Evolutionary conservation across 768 basidiomycete species (phyloP).

Genomic region (Hygrophorus russula): DNA sequence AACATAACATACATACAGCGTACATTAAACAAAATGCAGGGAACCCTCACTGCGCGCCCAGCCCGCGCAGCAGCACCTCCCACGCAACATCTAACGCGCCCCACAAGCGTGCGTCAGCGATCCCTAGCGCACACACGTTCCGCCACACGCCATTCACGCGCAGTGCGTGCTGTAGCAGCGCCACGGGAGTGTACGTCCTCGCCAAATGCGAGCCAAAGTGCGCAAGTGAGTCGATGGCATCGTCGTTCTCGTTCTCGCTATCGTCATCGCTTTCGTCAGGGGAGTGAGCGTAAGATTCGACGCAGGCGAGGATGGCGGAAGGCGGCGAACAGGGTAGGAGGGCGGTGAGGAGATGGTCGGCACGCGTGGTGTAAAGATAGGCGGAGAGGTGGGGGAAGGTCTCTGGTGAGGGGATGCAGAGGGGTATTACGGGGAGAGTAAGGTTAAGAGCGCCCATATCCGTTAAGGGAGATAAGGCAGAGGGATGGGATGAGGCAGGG

Average conservation of each 20-base stretch:
- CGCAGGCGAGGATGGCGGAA: slow-evolving; percentile 12
- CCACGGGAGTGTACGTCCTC: slow-evolving; percentile 29
- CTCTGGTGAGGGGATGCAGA: slow-evolving; percentile 51
- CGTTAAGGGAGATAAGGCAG: slow-evolving; percentile 18
- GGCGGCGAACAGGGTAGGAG: slow-evolving; percentile 28
- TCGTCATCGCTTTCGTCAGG: slow-evolving; percentile 9
- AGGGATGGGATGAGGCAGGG: slow-evolving; percentile 19
- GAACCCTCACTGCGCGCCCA: too few species aligned
- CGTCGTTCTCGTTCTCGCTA: slow-evolving; percentile 10
- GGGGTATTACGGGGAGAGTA: slow-evolving; percentile 47
- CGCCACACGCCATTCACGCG: slow-evolving; percentile 59
- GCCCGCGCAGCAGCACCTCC: slow-evolving; percentile 37
- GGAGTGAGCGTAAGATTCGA: slow-evolving; percentile 13
- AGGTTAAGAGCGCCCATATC: slow-evolving; percentile 24
- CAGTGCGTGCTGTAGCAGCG: slow-evolving; percentile 36
- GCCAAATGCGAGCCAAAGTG: slow-evolving; percentile 24
- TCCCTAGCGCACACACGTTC: slow-evolving; percentile 59
- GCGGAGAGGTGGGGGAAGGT: slow-evolving; percentile 48
- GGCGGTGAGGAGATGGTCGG: slow-evolving; percentile 35
- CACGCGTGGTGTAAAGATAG: slow-evolving; percentile 58
- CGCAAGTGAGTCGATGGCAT: not conserved
- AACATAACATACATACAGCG: too few species aligned
- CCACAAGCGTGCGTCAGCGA: slow-evolving; percentile 59
- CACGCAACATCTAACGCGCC: slow-evolving; percentile 55
- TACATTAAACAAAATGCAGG: too few species aligned